Base-by-base conservation (phyloP, 2,329 filamentous ascomycete genomes). In the Amphichorda felina region DNA sequence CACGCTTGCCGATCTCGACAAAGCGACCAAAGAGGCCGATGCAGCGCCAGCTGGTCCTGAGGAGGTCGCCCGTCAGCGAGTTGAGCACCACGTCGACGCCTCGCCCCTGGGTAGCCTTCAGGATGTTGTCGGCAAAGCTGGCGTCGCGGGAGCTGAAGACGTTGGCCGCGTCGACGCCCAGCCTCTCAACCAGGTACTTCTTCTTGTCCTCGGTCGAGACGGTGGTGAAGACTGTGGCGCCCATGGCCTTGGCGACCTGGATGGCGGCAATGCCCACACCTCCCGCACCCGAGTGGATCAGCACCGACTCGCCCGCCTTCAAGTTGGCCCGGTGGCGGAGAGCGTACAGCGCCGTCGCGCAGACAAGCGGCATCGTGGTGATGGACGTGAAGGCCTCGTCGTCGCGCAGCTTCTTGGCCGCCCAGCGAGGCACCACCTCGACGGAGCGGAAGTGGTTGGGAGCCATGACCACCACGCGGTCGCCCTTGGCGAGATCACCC, bases 61-160 rank as follows among this genome's bases (percentile, higher is more conserved):
- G 43, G 2, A 49, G 35, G 3, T 49, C 44, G 5, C 54, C 53
- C 7, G 49, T 39, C 8, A 51, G 33, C 4, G 45, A 48, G 43
- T 57, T 57, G 4, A 59, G 30, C 0, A 55, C 43, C 3, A 56
- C 45, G 31, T 59, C 53, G 7, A 58, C 52, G 16, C 56, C 55
- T 3, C 34, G 34, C 9, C 48, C 45, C n/a, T 38, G 34, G 3
- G 54, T 57, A 2, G 40, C 40, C 6, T 34, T 27, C 37, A 48
- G 41, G 1, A 56, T 19, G 1, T 40, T 48, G n/a, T 33, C 27
- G 1, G 38, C 36, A 26, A 56, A 55, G 4, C 36, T 35, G 0
- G 37, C 34, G 30, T 53, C 47, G 10, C 50, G 40, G 4, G 44
- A 50, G 15, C 39, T 43, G 37, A 55, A 54, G 8, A 55, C 53